Evolutionary conservation across 2,329 filamentous ascomycete species (phyloP).

Genomic region (Proliferodiscus dingleyae): DNA sequence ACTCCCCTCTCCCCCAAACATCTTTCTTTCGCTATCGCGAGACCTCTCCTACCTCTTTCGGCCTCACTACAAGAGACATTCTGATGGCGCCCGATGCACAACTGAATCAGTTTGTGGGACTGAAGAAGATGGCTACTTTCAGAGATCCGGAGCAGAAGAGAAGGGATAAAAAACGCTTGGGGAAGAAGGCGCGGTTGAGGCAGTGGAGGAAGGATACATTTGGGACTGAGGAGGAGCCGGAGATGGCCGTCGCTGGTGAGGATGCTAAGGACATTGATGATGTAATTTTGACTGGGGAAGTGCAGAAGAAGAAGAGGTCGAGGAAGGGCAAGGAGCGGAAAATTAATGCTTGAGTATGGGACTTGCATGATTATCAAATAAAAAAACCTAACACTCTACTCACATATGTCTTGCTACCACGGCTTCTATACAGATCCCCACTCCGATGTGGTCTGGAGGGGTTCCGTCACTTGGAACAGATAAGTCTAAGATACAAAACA

Average conservation of each 20-base stretch:
- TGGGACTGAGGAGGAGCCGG: slow-evolving; percentile 42
- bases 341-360: background rate
- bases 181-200: slow-evolving; percentile 86
- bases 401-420: too few relatives aligned
- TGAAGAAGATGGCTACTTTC: slow-evolving; percentile 93
- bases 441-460: too few relatives aligned
- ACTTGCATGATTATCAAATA: too few relatives aligned
- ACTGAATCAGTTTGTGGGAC: slow-evolving; percentile 83
- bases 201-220: slow-evolving; percentile 74
- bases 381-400: too few relatives aligned
- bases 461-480: too few relatives aligned
- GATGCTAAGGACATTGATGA: slow-evolving; percentile 21
- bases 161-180: slow-evolving; percentile 79
- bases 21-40: slow-evolving; percentile 84
- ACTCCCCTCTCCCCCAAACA: slow-evolving; percentile 61
- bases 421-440: too few relatives aligned
- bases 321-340: slow-evolving; percentile 32
- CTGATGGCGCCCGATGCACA: slow-evolving; percentile 79
- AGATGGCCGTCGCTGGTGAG: slow-evolving; percentile 23
- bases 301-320: slow-evolving; percentile 50
- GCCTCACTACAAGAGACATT: slow-evolving; percentile 85
- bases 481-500: too few relatives aligned
- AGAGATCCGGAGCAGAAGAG: slow-evolving; percentile 84
- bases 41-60: slow-evolving; percentile 84
- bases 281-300: slow-evolving; percentile 34